Conservation (phyloP, 768 basidiomycete species). For the Coprinellus aureogranulatus region DNA sequence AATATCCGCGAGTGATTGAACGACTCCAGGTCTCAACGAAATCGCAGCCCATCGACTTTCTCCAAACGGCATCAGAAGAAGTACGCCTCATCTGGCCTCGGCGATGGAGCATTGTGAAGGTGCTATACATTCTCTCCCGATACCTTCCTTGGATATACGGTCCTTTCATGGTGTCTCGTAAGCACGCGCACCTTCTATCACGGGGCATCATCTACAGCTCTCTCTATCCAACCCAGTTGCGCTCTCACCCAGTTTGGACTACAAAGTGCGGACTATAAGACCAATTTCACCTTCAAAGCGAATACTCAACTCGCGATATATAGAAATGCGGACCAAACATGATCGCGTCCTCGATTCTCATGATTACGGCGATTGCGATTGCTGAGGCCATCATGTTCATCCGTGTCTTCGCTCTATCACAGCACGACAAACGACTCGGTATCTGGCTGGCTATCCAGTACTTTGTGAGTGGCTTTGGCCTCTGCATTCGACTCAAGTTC, state of each 20-base stretch:
- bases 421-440: background rate
- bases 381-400: background rate
- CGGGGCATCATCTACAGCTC: too few species aligned
- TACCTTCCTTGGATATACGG: background rate
- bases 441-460: background rate
- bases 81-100: background rate
- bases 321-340: background rate
- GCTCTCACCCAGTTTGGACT: background rate
- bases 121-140: background rate
- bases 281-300: background rate
- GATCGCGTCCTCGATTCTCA: background rate
- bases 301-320: background rate
- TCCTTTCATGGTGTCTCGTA: background rate
- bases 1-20: background rate
- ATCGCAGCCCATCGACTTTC: background rate
- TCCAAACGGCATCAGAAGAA: background rate
- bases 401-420: background rate
- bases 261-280: background rate
- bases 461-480: background rate
- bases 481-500: background rate
- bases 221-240: background rate
- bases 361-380: background rate
- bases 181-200: too few species aligned
- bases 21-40: background rate
- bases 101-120: background rate